These are phyloP conservation scores for Gynochthodes officinalis DNA, from an alignment of 257 asterid species.

Conservation along the genomic window DNA sequence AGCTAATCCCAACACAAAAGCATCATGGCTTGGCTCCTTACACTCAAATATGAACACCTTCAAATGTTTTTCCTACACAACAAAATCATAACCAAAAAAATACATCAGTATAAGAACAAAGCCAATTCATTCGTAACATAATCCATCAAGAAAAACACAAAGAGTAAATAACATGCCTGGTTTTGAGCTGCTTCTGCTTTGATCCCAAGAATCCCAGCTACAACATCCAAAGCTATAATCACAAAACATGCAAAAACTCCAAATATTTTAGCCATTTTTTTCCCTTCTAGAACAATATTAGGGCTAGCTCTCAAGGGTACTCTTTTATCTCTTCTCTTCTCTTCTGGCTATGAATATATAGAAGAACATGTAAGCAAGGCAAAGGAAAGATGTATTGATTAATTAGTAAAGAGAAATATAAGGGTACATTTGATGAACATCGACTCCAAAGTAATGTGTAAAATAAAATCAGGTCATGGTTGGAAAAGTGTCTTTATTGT, in stretches of 20 bases:
- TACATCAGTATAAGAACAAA: background rate
- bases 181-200: constrained; percentile 81
- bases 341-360: background rate
- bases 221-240: constrained; percentile 63
- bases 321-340: constrained; percentile 5
- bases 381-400: background rate
- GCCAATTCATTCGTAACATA: background rate
- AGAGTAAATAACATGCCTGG: constrained; percentile 39
- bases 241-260: constrained; percentile 61
- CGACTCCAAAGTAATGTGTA: background rate
- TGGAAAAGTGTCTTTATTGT: constrained; percentile 54
- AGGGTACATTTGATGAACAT: background rate
- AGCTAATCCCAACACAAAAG: constrained; percentile 62
- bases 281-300: background rate
- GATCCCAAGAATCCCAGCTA: constrained; percentile 71
- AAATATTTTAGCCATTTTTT: constrained; percentile 47
- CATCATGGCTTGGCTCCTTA: constrained; percentile 82
- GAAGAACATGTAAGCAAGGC: background rate
- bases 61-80: constrained; percentile 61
- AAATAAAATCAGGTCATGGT: constrained; percentile 13
- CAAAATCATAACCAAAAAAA: background rate
- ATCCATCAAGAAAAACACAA: background rate
- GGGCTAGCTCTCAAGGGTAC: background rate
- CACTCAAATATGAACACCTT: constrained; percentile 81
- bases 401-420: background rate